Evolutionary conservation across 2,329 filamentous ascomycete species (phyloP).

Genomic region (Botrytis medusae): DNA sequence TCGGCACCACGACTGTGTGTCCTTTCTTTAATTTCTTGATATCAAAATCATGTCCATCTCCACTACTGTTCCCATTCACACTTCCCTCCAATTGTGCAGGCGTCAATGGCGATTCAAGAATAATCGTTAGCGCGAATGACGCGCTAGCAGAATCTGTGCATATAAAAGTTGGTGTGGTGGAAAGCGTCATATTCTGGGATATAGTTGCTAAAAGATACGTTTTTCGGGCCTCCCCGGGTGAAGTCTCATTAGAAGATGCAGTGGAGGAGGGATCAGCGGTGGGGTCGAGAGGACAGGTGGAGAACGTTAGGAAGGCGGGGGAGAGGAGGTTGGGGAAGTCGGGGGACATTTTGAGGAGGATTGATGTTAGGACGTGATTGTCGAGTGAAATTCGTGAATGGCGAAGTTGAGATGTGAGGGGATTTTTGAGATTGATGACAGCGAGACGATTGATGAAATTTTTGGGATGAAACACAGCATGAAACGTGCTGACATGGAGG

Average conservation of each 20-base stretch:
- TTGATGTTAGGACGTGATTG: not conserved
- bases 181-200: slow-evolving; percentile 37
- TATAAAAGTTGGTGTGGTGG: slow-evolving; percentile 36
- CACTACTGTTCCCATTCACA: slow-evolving; percentile 12
- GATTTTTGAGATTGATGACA: not conserved
- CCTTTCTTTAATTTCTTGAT: slow-evolving; percentile 33
- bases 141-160: slow-evolving; percentile 28
- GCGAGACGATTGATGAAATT: not conserved
- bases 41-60: slow-evolving; percentile 28
- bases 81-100: slow-evolving; percentile 21
- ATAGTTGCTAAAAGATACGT: slow-evolving; percentile 34
- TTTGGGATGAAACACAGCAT: not conserved
- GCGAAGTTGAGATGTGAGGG: not conserved
- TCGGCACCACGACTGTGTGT: slow-evolving; percentile 26
- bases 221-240: slow-evolving; percentile 5
- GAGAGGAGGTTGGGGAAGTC: slow-evolving; percentile 29
- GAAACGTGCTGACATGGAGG: slow-evolving; percentile 5
- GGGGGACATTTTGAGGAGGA: not conserved
- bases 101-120: slow-evolving; percentile 20
- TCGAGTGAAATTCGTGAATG: not conserved
- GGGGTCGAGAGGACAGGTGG: slow-evolving; percentile 25
- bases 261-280: slow-evolving; percentile 9
- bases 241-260: slow-evolving; percentile 1
- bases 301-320: slow-evolving; percentile 31
- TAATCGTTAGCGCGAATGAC: slow-evolving; percentile 34